Conservation (phyloP, 1,139 yeast species). For the Groenewaldozyma sp. region DNA sequence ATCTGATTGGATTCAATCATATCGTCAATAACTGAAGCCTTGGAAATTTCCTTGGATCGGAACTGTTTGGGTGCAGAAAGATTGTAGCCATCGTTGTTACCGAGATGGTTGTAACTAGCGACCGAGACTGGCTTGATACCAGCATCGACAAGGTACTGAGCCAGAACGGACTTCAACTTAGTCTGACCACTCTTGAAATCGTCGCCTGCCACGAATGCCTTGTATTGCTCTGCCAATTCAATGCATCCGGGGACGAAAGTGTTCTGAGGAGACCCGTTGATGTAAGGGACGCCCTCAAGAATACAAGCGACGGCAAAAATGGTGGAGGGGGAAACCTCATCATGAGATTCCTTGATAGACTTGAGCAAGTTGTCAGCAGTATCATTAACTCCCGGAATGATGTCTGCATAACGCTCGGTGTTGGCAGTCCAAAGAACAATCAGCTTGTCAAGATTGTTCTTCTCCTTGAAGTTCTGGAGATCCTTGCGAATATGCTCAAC, state of each 20-base stretch:
- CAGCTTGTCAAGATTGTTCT: slow-evolving; percentile 72
- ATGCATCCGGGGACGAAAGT: slow-evolving; percentile 94
- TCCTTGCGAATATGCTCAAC: slow-evolving; percentile 81
- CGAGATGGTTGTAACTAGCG: slow-evolving; percentile 93
- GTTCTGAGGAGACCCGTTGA: slow-evolving; percentile 96
- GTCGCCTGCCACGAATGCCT: slow-evolving; percentile 87
- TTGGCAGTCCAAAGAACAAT: slow-evolving; percentile 95
- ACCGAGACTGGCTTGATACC: slow-evolving; percentile 92
- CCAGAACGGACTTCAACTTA: slow-evolving; percentile 86
- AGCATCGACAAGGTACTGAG: slow-evolving; percentile 93
- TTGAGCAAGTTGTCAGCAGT: slow-evolving; percentile 71
- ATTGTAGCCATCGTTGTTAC: slow-evolving; percentile 93
- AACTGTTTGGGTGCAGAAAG: slow-evolving; percentile 87
- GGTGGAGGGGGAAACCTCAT: slow-evolving; percentile 84
- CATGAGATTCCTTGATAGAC: slow-evolving; percentile 69
- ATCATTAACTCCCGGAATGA: slow-evolving; percentile 75
- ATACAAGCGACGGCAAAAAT: slow-evolving; percentile 89
- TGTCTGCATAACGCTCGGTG: slow-evolving; percentile 85
- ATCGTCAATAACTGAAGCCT: slow-evolving; percentile 89
- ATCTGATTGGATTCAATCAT: slow-evolving; percentile 83
- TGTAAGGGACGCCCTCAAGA: slow-evolving; percentile 78
- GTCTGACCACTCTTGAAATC: slow-evolving; percentile 98
- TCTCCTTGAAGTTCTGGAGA: slow-evolving; percentile 66
- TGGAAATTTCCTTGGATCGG: slow-evolving; percentile 90
- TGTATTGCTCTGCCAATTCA: slow-evolving; percentile 73